Percentiles rank a stretch among this genome's conserved stretches.
These are phyloP conservation scores for Neurospora africana DNA, from an alignment of 495 filamentous ascomycete genomes.

Conservation along the genomic window DNA sequence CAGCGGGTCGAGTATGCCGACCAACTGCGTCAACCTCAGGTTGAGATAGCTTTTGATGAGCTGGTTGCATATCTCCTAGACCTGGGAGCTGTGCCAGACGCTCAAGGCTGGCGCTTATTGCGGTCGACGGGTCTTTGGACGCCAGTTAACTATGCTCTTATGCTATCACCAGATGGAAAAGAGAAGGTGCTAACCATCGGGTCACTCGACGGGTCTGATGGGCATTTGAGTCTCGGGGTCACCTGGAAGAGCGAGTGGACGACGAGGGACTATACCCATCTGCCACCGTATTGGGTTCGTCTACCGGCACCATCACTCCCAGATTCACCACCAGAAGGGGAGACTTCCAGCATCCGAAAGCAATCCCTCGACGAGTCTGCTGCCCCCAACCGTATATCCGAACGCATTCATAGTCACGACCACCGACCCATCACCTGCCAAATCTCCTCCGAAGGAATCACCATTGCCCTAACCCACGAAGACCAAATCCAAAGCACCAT, in stretches of 20 bases:
- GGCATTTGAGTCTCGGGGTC: slow-evolving; percentile 46
- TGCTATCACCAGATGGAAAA: slow-evolving; percentile 42
- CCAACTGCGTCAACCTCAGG: slow-evolving; percentile 53
- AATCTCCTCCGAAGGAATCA: slow-evolving; percentile 31
- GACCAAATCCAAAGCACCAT: slow-evolving; percentile 15
- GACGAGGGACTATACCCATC: slow-evolving; percentile 36
- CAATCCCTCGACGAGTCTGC: slow-evolving; percentile 27
- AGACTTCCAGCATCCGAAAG: slow-evolving; percentile 16
- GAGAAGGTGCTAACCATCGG: slow-evolving; percentile 45
- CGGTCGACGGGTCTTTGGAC: slow-evolving; percentile 53
- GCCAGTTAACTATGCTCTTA: slow-evolving; percentile 47
- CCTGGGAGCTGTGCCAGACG: slow-evolving; percentile 48
- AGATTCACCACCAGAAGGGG: slow-evolving; percentile 6
- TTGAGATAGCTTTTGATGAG: slow-evolving; percentile 53
- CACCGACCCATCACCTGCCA: slow-evolving; percentile 32
- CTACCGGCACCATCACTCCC: slow-evolving; percentile 26
- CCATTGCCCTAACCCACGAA: slow-evolving; percentile 27
- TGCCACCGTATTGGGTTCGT: slow-evolving; percentile 55
- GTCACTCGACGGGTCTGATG: slow-evolving; percentile 50
- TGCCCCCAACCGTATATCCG: not conserved
- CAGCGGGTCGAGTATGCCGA: slow-evolving; percentile 56
- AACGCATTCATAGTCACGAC: not conserved
- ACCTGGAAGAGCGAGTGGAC: slow-evolving; percentile 49
- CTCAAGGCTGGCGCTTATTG: slow-evolving; percentile 47
- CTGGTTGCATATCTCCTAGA: slow-evolving; percentile 52